Base-by-base conservation (phyloP, 306 rosid genomes). In the Lablab purpureus region DNA sequence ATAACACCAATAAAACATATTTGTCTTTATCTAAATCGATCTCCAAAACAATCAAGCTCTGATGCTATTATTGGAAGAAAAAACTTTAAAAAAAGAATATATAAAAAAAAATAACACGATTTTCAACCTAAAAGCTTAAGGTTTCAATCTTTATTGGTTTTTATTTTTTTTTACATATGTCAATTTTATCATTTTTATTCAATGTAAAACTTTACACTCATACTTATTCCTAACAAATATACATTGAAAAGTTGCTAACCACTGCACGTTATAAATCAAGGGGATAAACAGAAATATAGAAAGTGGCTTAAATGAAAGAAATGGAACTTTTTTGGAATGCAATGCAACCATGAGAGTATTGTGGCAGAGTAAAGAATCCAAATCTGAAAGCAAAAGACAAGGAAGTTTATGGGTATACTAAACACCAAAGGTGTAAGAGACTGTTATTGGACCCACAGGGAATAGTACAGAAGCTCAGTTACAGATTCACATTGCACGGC, bases 401-500 rank as follows among this genome's bases (percentile, higher is more conserved):
- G 17, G 2, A 32, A 58, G 28, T 55, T 66, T 52, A 58, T 73
- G 50, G 83, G 58, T 85, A 28, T 27, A 49, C 72, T 49, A 13
- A 59, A 73, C 37, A 69, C 32, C 77, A 81, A 68, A 18, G 22
- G 77, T 52, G 63, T 46, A 77, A 63, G 72, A 75, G 27, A 52
- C 25, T 66, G 73, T 41, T 27, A 51, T 40, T 66, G 75, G 88
- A 74, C 73, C 86, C 87, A 81, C 84, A 43, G 1, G 28, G 37
- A 73, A 74, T 47, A 47, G 84, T 75, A 64, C 80, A 66, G 56
- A 56, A 56, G 67, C 63, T 83, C 64, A 77, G 83, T 67, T 58
- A 77, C 80, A 67, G 85, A 83, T 74, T 55, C 67, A 71, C 77
- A 75, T 52, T 81, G 75, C 84, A 59, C 77, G 25, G 80, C 59